phyloP scores from a whole-genome alignment of 106 monocot species.

The Dendrobium huoshanense region DNA sequence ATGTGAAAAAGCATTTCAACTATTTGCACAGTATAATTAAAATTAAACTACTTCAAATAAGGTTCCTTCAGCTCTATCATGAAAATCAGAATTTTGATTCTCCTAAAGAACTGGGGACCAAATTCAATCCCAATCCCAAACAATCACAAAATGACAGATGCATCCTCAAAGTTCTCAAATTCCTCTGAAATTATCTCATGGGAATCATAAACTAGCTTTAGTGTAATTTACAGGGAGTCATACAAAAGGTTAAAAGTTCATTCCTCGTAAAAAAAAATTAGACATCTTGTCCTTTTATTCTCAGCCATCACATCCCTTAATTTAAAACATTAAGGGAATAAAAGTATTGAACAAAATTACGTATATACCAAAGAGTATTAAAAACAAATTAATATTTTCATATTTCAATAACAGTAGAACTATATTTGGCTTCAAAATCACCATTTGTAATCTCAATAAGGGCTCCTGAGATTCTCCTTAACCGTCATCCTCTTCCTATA shows the following conservation, averaged over 20 bases:
- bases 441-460: background rate
- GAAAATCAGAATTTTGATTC: too few relatives aligned
- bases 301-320: constrained; percentile 1
- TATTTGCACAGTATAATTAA: too few relatives aligned
- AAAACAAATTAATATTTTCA: constrained; percentile 2
- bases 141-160: too few relatives aligned
- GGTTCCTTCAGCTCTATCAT: too few relatives aligned
- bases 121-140: too few relatives aligned
- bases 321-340: background rate
- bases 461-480: background rate
- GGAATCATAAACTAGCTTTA: too few relatives aligned
- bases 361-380: background rate
- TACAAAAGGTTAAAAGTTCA: background rate
- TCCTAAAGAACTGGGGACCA: too few relatives aligned
- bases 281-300: constrained; percentile 3
- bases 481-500: background rate
- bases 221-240: too few relatives aligned
- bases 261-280: background rate
- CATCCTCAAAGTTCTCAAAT: too few relatives aligned
- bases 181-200: too few relatives aligned
- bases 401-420: constrained; percentile 7
- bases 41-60: too few relatives aligned
- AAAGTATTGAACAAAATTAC: background rate
- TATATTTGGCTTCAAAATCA: constrained; percentile 8
- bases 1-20: too few relatives aligned